These are phyloP conservation scores for Gremmenia infestans DNA, from an alignment of 2,329 filamentous ascomycete species.

Conservation along the genomic window DNA sequence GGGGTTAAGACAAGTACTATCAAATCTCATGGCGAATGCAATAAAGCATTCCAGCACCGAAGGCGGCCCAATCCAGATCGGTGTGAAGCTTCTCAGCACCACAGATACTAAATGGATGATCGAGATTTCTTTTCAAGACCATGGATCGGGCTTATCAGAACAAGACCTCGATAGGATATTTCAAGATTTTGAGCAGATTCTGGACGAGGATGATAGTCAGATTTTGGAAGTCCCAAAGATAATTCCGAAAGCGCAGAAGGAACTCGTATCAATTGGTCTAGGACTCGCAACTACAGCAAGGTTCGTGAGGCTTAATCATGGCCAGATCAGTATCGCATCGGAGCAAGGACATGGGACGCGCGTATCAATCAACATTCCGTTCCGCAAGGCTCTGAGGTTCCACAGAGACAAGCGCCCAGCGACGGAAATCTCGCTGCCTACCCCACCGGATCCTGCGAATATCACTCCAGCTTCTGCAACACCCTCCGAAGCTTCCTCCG, in stretches of 20 bases:
- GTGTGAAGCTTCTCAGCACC: slow-evolving; percentile 8
- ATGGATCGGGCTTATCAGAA: slow-evolving; percentile 19
- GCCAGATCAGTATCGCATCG: slow-evolving; percentile 20
- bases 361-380: slow-evolving; percentile 22
- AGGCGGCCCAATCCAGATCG: slow-evolving; percentile 10
- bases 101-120: slow-evolving; percentile 13
- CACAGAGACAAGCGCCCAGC: not conserved
- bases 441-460: not conserved
- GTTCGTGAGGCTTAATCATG: slow-evolving; percentile 19
- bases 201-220: slow-evolving; percentile 18
- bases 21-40: slow-evolving; percentile 21
- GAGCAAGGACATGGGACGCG: slow-evolving; percentile 15
- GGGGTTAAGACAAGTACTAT: slow-evolving; percentile 18
- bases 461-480: not conserved
- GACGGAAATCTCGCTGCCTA: not conserved
- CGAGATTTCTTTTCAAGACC: slow-evolving; percentile 18
- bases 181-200: slow-evolving; percentile 21
- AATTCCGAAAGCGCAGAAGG: not conserved
- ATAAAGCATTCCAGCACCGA: slow-evolving; percentile 16
- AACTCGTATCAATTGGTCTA: slow-evolving; percentile 14
- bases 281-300: slow-evolving; percentile 21
- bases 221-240: not conserved
- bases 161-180: slow-evolving; percentile 18
- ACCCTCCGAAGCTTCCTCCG: no score
- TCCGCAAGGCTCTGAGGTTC: slow-evolving; percentile 12